Evolutionary conservation across 805 yeast species (phyloP), one percentile per base, ranked within the genome.

Genomic region (Kazachstania bromeliacearum): DNA sequence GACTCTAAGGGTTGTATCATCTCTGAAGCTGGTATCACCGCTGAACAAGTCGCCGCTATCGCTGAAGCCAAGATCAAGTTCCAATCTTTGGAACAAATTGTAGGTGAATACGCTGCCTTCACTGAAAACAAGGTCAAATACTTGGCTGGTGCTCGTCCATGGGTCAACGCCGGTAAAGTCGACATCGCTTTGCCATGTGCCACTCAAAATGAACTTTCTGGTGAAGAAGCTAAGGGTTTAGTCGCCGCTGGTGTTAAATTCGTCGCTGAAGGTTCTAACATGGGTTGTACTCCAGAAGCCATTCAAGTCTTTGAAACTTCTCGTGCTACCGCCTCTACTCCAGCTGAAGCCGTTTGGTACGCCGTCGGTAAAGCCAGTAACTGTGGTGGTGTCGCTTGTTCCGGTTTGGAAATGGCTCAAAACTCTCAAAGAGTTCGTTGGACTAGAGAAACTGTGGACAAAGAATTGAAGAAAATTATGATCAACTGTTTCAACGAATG

Each of bases 291-390:
- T 53, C 81, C 83, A 68, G 97, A 89, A 64, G 98, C 98, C 51
- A 85, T 89, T 51, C 85, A 80, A 50, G 87, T 84, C 44, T 89
- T 88, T 55, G 98, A 89, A 76, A 84, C 81, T 55, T 76, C 73
- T 64, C 77, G 89, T 71, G 31, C 62, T 29, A 48, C 64, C 36
- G 55, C 64, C 32, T 57, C 67, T 41, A 49, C 69, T 40, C 36
- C 39, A 24, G 65, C 63, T 51, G 48, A 55, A 32, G 69, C 76
- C 44, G 84, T 87, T 67, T 89, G 98, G 98, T 89, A 88, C 70
- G 97, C 95, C 57, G 96, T 96, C 62, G 97, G 96, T 69, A 89
- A 89, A 77, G 96, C 96, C 53, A 89, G 96, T 58, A 89, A 89
- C 79, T 82, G 94, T 71, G 98, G 97, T 71, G 98, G 98, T 79